phyloP scores from a whole-genome alignment of 2,329 filamentous ascomycete genomes.

The Stemphylium lycopersici region DNA sequence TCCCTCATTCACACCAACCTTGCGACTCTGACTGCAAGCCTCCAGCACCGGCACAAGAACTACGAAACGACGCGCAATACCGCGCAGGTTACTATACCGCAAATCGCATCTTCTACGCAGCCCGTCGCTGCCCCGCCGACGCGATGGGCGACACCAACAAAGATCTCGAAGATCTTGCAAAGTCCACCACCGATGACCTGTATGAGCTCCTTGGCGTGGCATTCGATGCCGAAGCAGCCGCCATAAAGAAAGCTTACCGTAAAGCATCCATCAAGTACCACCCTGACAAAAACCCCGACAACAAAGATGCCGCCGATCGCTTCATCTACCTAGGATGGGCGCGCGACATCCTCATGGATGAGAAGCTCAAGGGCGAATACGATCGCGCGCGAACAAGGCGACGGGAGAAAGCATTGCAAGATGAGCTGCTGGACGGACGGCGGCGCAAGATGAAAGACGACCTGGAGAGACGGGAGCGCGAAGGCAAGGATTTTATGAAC shows the following conservation, averaged over 20 bases:
- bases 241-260: conserved; percentile 83
- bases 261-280: conserved; percentile 89
- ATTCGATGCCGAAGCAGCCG: conserved; percentile 68
- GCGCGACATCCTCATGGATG: conserved; percentile 79
- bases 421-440: conserved; percentile 74
- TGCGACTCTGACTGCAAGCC: not conserved
- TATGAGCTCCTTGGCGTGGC: conserved; percentile 76
- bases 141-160: conserved; percentile 47
- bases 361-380: conserved; percentile 75
- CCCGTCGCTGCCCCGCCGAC: not conserved
- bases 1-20: not conserved
- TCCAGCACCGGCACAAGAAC: not conserved
- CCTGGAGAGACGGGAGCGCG: conserved; percentile 76
- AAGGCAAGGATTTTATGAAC: conserved; percentile 40
- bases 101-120: not conserved
- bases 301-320: conserved; percentile 70
- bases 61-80: not conserved
- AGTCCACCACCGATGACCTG: conserved; percentile 64
- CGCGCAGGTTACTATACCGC: not conserved
- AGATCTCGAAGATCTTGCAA: conserved; percentile 52
- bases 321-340: conserved; percentile 87
- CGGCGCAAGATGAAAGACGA: conserved; percentile 83
- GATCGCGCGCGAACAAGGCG: conserved; percentile 76
- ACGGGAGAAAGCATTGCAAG: conserved; percentile 71
- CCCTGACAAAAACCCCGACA: conserved; percentile 79